Conservation (phyloP, 2,329 filamentous ascomycete species). For the Sporothrix sp. region DNA sequence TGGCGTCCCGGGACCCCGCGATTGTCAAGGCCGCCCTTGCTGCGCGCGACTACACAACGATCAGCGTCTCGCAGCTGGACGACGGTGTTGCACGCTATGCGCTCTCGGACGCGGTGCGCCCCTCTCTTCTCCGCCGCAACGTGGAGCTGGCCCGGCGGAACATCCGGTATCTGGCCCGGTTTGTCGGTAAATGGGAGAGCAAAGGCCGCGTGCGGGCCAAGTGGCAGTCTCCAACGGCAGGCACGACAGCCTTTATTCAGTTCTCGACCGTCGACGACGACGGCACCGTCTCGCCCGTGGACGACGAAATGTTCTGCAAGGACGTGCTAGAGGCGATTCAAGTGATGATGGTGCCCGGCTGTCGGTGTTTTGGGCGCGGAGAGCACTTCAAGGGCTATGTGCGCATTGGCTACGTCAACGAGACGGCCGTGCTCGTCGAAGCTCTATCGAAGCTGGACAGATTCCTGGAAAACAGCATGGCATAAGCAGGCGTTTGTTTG, state of each 20-base stretch:
- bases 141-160: conserved; percentile 59
- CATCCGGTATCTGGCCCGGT: conserved; percentile 53
- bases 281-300: conserved; percentile 40
- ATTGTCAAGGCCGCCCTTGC: conserved; percentile 55
- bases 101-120: conserved; percentile 40
- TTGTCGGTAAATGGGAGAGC: conserved; percentile 53
- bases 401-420: conserved; percentile 64
- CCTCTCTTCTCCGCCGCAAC: conserved; percentile 38
- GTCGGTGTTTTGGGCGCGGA: conserved; percentile 58
- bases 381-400: conserved; percentile 65
- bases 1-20: conserved; percentile 53
- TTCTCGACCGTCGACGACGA: conserved; percentile 43
- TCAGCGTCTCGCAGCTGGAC: conserved; percentile 74
- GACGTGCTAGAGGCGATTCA: conserved; percentile 58
- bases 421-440: conserved; percentile 57
- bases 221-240: conserved; percentile 67
- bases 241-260: conserved; percentile 69
- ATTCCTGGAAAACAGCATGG: conserved; percentile 31
- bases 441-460: conserved; percentile 44
- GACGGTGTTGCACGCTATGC: conserved; percentile 71
- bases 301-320: conserved; percentile 64
- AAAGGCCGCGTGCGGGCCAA: conserved; percentile 33
- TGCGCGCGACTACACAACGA: conserved; percentile 74
- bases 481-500: neutral
- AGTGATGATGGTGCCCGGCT: conserved; percentile 66